These are phyloP conservation scores for Centrapalus pauciflorus DNA, from an alignment of 129 eudicot species.

Conservation along the genomic window DNA sequence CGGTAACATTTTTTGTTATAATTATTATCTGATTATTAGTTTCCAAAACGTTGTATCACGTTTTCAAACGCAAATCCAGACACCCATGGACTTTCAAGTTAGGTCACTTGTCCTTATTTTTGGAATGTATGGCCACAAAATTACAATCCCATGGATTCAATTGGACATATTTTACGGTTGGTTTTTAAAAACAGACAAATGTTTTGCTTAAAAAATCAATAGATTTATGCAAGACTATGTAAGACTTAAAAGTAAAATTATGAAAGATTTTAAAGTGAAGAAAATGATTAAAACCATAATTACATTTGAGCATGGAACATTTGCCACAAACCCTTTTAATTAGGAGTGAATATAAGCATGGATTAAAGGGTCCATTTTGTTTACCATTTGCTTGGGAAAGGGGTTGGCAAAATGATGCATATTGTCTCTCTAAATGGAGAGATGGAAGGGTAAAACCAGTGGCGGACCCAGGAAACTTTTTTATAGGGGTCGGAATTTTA, in stretches of 20 bases:
- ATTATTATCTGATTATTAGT: no score
- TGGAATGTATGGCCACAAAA: no score
- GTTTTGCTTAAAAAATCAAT: neutral
- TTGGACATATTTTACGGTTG: no score
- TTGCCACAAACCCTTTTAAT: neutral
- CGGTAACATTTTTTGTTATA: no score
- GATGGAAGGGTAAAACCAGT: slow-evolving; percentile 19
- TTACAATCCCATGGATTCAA: no score
- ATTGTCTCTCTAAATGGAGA: slow-evolving; percentile 24
- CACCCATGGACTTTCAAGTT: no score
- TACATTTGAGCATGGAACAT: slow-evolving; percentile 15
- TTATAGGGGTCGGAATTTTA: no score
- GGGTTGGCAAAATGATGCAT: slow-evolving; percentile 20
- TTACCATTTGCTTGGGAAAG: slow-evolving; percentile 15
- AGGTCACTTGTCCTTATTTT: no score
- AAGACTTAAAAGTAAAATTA: neutral
- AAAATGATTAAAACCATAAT: slow-evolving; percentile 24
- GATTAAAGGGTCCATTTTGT: slow-evolving; percentile 10
- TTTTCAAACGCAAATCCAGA: no score
- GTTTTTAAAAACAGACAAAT: no score
- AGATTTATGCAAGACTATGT: neutral
- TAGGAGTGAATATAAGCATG: slow-evolving; percentile 4
- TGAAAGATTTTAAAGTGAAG: neutral
- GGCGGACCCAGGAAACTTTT: no score
- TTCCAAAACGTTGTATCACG: no score